phyloP scores from a whole-genome alignment of 2,329 filamentous ascomycete genomes.

The Hypoxylon sp. region DNA sequence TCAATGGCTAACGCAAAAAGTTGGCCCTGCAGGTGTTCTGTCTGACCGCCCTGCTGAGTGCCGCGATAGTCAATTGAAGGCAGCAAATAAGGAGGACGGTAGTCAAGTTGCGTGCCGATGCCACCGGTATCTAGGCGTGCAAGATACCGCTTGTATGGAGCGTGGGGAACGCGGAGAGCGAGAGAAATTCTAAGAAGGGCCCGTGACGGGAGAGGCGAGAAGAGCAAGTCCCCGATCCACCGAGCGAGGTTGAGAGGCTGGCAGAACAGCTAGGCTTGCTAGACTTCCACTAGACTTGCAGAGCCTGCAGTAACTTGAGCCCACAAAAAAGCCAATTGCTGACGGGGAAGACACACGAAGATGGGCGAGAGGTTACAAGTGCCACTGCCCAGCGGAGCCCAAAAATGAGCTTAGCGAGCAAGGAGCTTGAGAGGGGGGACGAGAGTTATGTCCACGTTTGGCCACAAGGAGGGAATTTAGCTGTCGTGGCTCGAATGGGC shows the following conservation, averaged over 20 bases:
- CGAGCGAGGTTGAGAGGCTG: slow-evolving; percentile 41
- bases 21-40: slow-evolving; percentile 48
- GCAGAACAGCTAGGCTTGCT: slow-evolving; percentile 1
- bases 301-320: slow-evolving; percentile 25
- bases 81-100: slow-evolving; percentile 52
- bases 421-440: slow-evolving; percentile 43
- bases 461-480: slow-evolving; percentile 49
- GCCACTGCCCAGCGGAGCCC: slow-evolving; percentile 50
- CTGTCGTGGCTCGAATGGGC: slow-evolving; percentile 57
- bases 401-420: slow-evolving; percentile 47
- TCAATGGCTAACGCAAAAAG: slow-evolving; percentile 51
- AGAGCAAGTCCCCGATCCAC: slow-evolving; percentile 24
- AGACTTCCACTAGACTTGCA: slow-evolving; percentile 8
- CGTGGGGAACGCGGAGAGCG: slow-evolving; percentile 47
- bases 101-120: slow-evolving; percentile 49
- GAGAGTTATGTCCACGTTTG: slow-evolving; percentile 52
- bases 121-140: slow-evolving; percentile 49
- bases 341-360: slow-evolving; percentile 32
- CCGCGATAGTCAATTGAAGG: slow-evolving; percentile 50
- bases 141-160: slow-evolving; percentile 42
- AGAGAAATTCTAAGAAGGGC: slow-evolving; percentile 32
- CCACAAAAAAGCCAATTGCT: slow-evolving; percentile 49
- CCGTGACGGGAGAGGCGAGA: slow-evolving; percentile 36
- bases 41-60: slow-evolving; percentile 52
- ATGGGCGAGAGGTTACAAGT: slow-evolving; percentile 42